A percentile compares a stretch with the other conserved stretches of the same genome.
These are phyloP conservation scores for Bathelium albidoporum DNA, from an alignment of 495 filamentous ascomycete genomes.

Conservation along the genomic window DNA sequence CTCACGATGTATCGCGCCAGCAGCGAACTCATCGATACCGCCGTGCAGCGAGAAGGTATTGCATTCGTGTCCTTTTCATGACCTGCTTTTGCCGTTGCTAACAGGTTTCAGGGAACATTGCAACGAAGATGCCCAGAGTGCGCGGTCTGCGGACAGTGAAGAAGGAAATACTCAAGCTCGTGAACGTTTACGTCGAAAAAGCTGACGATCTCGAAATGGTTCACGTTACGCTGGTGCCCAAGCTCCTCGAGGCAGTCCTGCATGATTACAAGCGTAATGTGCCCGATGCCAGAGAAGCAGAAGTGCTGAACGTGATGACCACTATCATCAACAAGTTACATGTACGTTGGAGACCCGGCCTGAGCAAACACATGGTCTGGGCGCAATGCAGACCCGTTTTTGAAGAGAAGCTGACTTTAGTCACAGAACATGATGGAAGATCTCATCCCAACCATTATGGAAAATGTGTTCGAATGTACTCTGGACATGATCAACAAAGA, in stretches of 20 bases:
- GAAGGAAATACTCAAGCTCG: constrained; percentile 97
- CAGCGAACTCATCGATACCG: constrained; percentile 89
- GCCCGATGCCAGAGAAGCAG: constrained; percentile 88
- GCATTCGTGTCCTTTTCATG: constrained; percentile 21
- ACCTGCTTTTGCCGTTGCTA: constrained; percentile 12
- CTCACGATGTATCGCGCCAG: constrained; percentile 95
- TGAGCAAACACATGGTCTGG: constrained; percentile 33
- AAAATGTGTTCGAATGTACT: constrained; percentile 97
- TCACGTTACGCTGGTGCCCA: constrained; percentile 84
- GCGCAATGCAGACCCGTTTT: constrained; percentile 20
- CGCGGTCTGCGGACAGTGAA: constrained; percentile 94
- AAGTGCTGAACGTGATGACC: constrained; percentile 95
- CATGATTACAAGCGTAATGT: constrained; percentile 97
- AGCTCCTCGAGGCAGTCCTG: constrained; percentile 88
- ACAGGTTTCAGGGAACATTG: constrained; percentile 65
- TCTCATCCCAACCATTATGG: constrained; percentile 93
- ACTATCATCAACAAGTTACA: constrained; percentile 92
- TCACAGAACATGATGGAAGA: constrained; percentile 83
- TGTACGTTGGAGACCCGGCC: constrained; percentile 54
- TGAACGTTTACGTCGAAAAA: constrained; percentile 95
- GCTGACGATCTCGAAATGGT: constrained; percentile 93
- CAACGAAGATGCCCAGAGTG: constrained; percentile 96
- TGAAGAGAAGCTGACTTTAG: constrained; percentile 28
- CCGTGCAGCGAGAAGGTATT: constrained; percentile 67
- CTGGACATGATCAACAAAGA: constrained; percentile 99